Conservation (phyloP, 768 basidiomycete species). For the Phaeolepiota aurea region DNA sequence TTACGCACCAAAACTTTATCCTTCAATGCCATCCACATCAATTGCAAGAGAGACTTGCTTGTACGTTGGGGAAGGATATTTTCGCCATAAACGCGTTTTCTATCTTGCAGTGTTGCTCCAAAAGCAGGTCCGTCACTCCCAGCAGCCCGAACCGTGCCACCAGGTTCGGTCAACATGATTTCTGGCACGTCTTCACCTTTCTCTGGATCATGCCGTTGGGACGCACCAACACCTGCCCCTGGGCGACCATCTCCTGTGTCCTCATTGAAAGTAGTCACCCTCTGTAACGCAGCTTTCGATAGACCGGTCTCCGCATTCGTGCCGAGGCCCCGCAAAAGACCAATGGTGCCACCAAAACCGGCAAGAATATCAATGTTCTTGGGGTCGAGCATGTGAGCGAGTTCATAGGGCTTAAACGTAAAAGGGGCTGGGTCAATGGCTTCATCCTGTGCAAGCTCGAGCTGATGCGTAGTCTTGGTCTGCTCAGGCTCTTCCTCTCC, state of each 20-base stretch:
- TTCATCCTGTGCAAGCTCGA: conserved; percentile 28
- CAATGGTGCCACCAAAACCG: conserved; percentile 61
- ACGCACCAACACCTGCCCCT: conserved; percentile 15
- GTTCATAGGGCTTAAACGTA: conserved; percentile 57
- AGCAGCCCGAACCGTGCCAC: conserved; percentile 17
- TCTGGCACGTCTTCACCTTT: conserved; percentile 16
- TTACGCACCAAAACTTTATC: conserved; percentile 80
- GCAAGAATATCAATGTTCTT: conserved; percentile 66
- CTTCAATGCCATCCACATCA: conserved; percentile 84
- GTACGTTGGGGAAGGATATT: conserved; percentile 69
- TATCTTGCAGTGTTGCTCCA: conserved; percentile 45
- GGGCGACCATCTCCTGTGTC: conserved; percentile 12
- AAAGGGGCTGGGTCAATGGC: conserved; percentile 63
- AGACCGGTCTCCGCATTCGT: conserved; percentile 49
- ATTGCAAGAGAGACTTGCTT: conserved; percentile 57
- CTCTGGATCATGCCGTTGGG: conserved; percentile 19
- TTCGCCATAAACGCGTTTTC: conserved; percentile 62
- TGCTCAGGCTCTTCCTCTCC: conserved; percentile 15
- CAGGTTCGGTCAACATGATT: conserved; percentile 31
- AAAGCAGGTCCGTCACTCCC: conserved; percentile 13
- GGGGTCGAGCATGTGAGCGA: conserved; percentile 86
- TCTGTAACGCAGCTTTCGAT: conserved; percentile 10
- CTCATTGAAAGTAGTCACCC: conserved; percentile 4
- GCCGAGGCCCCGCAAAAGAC: conserved; percentile 67
- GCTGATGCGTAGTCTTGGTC: conserved; percentile 21